Percentiles rank a stretch among this genome's conserved stretches.
phyloP scores from a whole-genome alignment of 768 basidiomycete genomes.

The Terana coerulea region DNA sequence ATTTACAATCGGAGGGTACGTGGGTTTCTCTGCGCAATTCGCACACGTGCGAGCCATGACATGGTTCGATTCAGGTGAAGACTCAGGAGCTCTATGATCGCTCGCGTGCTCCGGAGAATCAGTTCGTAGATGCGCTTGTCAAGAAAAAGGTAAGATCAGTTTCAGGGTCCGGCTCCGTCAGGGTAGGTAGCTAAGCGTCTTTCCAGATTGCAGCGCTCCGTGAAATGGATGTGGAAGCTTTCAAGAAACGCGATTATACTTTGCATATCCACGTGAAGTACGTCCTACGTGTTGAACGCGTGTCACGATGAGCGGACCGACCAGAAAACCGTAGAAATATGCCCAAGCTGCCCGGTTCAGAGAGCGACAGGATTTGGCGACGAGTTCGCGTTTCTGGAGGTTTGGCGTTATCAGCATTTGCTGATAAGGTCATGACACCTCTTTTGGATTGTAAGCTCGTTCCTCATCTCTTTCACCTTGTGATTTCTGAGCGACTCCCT shows the following conservation, averaged over 20 bases:
- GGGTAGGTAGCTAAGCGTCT: neutral
- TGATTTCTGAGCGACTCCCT: neutral
- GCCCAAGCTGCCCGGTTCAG: too few species aligned
- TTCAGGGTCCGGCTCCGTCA: neutral
- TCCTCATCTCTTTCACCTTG: neutral
- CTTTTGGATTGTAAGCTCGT: constrained; percentile 11
- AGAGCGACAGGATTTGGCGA: neutral
- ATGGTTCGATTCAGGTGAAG: too few species aligned
- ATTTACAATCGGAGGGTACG: too few species aligned
- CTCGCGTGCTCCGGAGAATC: constrained; percentile 5
- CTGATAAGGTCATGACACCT: constrained; percentile 11
- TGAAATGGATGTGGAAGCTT: constrained; percentile 4
- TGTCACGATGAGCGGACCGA: too few species aligned
- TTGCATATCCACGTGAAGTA: too few species aligned
- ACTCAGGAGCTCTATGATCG: too few species aligned
- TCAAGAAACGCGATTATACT: too few species aligned
- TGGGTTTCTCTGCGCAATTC: too few species aligned
- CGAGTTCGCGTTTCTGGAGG: constrained; percentile 8
- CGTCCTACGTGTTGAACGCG: too few species aligned
- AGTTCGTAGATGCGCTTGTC: constrained; percentile 7
- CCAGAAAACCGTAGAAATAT: too few species aligned
- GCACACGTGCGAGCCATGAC: too few species aligned
- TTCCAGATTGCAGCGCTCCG: constrained; percentile 6
- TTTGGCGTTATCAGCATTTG: constrained; percentile 3
- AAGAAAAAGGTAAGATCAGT: constrained; percentile 10